Evolutionary conservation across 345 rosid species (phyloP).

Genomic region (Salix exigua): DNA sequence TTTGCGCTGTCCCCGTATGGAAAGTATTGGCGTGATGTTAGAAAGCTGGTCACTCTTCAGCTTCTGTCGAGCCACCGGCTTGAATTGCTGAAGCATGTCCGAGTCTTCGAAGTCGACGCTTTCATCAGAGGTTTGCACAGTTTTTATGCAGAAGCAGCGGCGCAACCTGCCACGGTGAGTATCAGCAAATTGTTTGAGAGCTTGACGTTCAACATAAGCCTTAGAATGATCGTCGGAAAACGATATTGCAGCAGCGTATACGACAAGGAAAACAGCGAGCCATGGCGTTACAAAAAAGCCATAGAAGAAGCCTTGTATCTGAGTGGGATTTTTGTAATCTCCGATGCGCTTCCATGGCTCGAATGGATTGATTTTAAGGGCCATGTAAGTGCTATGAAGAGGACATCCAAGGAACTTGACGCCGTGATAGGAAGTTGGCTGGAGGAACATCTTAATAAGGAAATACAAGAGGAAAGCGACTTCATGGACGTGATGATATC

Average conservation of each 20-base stretch:
- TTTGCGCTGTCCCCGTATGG: conserved; percentile 57
- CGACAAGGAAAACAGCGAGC: conserved; percentile 30
- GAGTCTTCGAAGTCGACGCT: conserved; percentile 34
- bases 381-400: conserved; percentile 44
- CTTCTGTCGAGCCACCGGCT: conserved; percentile 51
- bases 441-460: conserved; percentile 43
- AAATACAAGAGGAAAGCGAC: conserved; percentile 24
- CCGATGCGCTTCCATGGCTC: conserved; percentile 54
- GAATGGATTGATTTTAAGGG: conserved; percentile 55
- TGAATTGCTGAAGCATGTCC: conserved; percentile 39
- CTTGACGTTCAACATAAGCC: conserved; percentile 50
- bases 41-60: conserved; percentile 52
- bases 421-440: conserved; percentile 44
- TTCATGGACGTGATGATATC: conserved; percentile 57
- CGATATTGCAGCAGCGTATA: conserved; percentile 22
- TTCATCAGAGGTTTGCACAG: conserved; percentile 42
- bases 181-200: conserved; percentile 41
- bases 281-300: conserved; percentile 43
- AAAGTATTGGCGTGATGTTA: conserved; percentile 58
- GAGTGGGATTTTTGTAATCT: conserved; percentile 31
- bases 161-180: conserved; percentile 10
- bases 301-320: conserved; percentile 39
- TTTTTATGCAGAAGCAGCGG: neutral
- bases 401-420: conserved; percentile 44
- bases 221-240: conserved; percentile 51